Evolutionary conservation across 139 green algal genomes (phyloP).

Genomic region (Auxenochlorella pyrenoidosa): DNA sequence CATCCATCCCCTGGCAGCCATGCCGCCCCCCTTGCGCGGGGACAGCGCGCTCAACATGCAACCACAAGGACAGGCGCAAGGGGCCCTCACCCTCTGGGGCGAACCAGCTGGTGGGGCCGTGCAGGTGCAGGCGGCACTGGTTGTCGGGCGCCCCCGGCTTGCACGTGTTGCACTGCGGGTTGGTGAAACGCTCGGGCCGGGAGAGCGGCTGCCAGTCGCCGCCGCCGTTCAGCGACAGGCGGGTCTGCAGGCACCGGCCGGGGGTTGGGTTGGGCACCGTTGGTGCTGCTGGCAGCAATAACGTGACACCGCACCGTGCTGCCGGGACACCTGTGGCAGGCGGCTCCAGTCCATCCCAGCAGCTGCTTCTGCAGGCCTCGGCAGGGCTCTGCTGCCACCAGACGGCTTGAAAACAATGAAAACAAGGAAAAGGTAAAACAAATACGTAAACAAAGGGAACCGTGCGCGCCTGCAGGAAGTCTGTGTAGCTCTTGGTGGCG

Average conservation of each 20-base stretch:
- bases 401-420: no score
- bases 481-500: background rate
- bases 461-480: conserved; percentile 4
- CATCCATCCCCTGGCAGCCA: no score
- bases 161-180: conserved; percentile 57
- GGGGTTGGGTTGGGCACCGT: background rate
- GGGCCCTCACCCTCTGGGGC: conserved; percentile 42
- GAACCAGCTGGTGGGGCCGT: conserved; percentile 79
- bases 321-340: no score
- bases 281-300: no score
- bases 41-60: no score
- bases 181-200: conserved; percentile 40
- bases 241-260: conserved; percentile 36
- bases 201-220: conserved; percentile 77
- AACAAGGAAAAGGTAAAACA: no score
- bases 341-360: no score
- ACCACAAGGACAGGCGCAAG: no score
- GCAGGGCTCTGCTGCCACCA: no score
- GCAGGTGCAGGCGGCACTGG: conserved; percentile 84
- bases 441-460: background rate
- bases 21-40: no score
- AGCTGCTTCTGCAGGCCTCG: no score
- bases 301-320: no score
- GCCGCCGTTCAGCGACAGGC: conserved; percentile 88
- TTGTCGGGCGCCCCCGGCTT: background rate